Percentiles rank a stretch among this genome's conserved stretches.
Conservation (phyloP, 1,284 basidiomycete genomes). For the Ustilago curta region DNA sequence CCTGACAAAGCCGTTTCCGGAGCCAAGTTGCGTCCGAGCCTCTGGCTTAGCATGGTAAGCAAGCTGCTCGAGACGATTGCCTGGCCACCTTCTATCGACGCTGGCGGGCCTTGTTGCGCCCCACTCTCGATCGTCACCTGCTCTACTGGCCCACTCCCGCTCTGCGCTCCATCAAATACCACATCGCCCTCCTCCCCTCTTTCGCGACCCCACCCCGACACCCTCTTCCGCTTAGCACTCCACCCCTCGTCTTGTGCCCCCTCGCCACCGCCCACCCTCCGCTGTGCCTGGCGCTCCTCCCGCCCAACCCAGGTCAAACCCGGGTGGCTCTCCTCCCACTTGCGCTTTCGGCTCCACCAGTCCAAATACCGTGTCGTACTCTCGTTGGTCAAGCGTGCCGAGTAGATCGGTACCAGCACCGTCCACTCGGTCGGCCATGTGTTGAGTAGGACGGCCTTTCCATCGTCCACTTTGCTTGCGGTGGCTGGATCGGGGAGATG, state of each 20-base stretch:
- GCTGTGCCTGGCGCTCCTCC: not conserved
- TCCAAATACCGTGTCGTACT: slow-evolving; percentile 39
- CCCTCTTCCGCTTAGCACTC: not conserved
- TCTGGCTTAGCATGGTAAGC: slow-evolving; percentile 18
- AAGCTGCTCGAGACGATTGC: slow-evolving; percentile 24
- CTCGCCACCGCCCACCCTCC: not conserved
- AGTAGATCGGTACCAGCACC: slow-evolving; percentile 25
- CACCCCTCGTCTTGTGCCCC: not conserved
- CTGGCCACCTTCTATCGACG: too few species aligned
- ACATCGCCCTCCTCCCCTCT: not conserved
- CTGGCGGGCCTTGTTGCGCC: not conserved
- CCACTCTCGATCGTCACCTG: too few species aligned
- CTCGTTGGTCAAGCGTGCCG: slow-evolving; percentile 39
- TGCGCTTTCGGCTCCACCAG: slow-evolving; percentile 36
- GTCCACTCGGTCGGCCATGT: slow-evolving; percentile 19
- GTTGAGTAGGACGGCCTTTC: not conserved
- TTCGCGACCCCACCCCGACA: not conserved
- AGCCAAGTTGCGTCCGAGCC: slow-evolving; percentile 6
- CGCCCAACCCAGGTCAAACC: slow-evolving; percentile 1
- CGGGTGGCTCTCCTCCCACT: slow-evolving; percentile 40
- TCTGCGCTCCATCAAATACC: not conserved
- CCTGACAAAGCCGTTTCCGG: too few species aligned
- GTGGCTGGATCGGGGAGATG: not conserved
- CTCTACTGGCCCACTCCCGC: not conserved
- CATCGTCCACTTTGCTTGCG: not conserved